Base-by-base conservation (phyloP, 1,284 basidiomycete genomes). In the Marasmius oreades region DNA sequence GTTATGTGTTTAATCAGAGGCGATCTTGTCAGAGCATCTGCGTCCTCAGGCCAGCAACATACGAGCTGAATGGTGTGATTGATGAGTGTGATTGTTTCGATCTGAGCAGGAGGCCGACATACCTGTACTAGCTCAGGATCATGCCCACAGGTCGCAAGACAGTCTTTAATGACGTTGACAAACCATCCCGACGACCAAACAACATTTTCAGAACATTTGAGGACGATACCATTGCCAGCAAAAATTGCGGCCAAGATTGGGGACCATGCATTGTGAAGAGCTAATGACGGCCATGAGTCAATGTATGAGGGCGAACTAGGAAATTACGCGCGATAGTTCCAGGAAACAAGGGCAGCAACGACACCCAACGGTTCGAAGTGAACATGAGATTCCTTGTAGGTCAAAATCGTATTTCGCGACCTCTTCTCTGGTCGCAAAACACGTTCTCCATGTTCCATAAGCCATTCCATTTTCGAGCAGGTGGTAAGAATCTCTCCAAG, bases 191-290 rank as follows among this genome's bases (percentile, higher is more conserved):
- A 83, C 1, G 90, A 93, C 93, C 94, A 98, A 20, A 92, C 80
- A 36, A 96, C 93, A 56, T 93, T 84, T 66, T 98, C 95, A 0
- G 91, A 94, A 65, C 93, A 95, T 71, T 99, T 99, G 58, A 98
- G 76, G 5, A 98, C 86, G 55, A 98, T 78, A 11, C 84, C 88
- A 68, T 99, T 97, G 11, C 95, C 97, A 6, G 94, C 78, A 67
- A 96, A 96, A 26, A 99, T 77, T 3, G 90, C 81, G 4, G 95
- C 90, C 28, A 98, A 77, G 57, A 98, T 93, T 0, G 96, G 96
- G 1, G 93, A 95, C 77, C 95, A 89, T 0, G 90, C 84, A 68
- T 98, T 98, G 72, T 98, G 95, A 55, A 95, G 77, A 28, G 93
- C 92, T 93, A 62, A 14, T 18, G 11, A 26, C 52, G 50, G 3